Evolutionary conservation across 129 eudicot genomes (phyloP), one percentile per base, ranked within the genome.

Genomic region (Helianthus tuberosus): DNA sequence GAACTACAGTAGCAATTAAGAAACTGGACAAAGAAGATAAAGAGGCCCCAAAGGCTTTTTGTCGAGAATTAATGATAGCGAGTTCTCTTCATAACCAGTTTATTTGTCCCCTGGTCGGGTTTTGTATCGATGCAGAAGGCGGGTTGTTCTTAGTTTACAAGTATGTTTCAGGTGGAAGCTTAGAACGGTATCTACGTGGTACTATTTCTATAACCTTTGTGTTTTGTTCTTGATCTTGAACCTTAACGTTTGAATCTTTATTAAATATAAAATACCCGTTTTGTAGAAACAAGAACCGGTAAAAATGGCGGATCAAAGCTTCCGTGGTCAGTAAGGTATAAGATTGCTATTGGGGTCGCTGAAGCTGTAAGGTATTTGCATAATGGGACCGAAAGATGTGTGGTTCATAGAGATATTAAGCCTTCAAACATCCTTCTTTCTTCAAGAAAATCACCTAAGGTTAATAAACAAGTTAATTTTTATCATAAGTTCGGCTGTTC

Each of bases 351-450:
- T 8, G 99, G 99, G 27, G 66, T 95, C 29, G 99, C 96, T 1
- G 96, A 86, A 66, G 90, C 99, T 16, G 77, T 95, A 47, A 89
- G 89, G 25, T 95, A 95, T 72, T 79, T 95, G 77, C 99, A 95
- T 63, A 80, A 85, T 71, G 99, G 97, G 49, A 85, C 91, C 0
- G 95, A 95, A 74, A 91, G 94, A 82, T 95, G 99, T 77, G 91
- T 95, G 43, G 99, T 95, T 86, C 99, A 95, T 79, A 87, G 99
- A 81, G 99, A 95, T 78, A 95, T 95, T 48, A 95, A 95, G 86
- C 99, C 99, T 64, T 91, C 99, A 9, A 95, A 95, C 72, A 91
- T 95, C 78, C 99, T 95, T 83, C 86, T 95, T 44, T 89, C 99
- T 46, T 91, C 99, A 82, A 91, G 82, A 77, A 91, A 86, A 75